Conservation (phyloP, 306 rosid species). For the Biancaea sappan region DNA sequence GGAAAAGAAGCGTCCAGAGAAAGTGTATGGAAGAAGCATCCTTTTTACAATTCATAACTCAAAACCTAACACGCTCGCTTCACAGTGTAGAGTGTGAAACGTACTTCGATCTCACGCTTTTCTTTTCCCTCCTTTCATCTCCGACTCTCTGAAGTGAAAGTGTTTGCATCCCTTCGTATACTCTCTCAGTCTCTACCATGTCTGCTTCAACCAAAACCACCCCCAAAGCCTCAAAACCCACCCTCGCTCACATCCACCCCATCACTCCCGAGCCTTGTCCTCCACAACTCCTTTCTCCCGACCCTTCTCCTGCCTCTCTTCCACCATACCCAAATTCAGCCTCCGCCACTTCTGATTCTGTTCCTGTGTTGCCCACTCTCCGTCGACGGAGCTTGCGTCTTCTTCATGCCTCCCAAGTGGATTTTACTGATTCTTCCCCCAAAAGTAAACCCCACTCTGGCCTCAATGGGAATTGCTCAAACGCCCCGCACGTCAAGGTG, state of each 20-base stretch:
- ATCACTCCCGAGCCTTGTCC: slow-evolving; percentile 42
- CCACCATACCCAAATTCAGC: not conserved
- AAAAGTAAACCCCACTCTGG: not conserved
- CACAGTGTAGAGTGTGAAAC: not conserved
- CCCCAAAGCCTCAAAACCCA: slow-evolving; percentile 32
- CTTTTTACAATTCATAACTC: not conserved
- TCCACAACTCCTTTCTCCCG: not conserved
- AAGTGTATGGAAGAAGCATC: not conserved
- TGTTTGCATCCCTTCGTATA: too few species aligned
- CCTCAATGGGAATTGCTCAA: not conserved
- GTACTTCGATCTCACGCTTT: too few species aligned
- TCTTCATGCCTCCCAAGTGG: slow-evolving; percentile 10
- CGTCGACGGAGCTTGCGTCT: slow-evolving; percentile 46
- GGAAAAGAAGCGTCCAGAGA: not conserved
- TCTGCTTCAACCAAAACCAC: slow-evolving; percentile 41
- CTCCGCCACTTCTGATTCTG: not conserved
- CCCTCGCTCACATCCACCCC: not conserved
- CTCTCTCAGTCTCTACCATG: too few species aligned
- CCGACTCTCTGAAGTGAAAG: too few species aligned
- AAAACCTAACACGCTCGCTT: not conserved
- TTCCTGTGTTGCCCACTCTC: not conserved
- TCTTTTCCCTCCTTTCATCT: too few species aligned
- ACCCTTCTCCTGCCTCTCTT: not conserved
- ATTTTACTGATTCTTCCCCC: not conserved
- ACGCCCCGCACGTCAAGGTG: not conserved